A percentile compares a stretch with the other conserved stretches of the same genome.
Conservation (phyloP, 176 grass and related monocot species). For the Dendrocalamus sinicus region DNA sequence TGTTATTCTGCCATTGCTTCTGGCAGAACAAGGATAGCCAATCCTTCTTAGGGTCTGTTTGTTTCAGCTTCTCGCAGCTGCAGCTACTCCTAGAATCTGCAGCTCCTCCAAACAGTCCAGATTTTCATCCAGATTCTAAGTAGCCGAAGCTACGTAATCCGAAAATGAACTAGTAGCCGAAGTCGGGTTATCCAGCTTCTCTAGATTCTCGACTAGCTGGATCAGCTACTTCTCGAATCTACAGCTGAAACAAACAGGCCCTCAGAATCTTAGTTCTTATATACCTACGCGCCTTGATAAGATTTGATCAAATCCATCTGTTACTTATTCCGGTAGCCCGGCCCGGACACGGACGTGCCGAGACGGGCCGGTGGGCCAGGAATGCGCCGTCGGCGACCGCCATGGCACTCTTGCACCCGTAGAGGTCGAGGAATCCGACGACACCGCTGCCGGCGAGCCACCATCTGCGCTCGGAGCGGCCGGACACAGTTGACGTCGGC, state of each 20-base stretch:
- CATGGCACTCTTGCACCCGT: slow-evolving; percentile 75
- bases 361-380: slow-evolving; percentile 43
- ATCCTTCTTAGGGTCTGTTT: not conserved
- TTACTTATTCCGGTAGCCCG: slow-evolving; percentile 31
- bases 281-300: not conserved
- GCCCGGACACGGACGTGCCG: slow-evolving; percentile 15
- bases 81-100: no score
- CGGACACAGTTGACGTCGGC: not conserved
- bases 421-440: slow-evolving; percentile 58
- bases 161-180: no score
- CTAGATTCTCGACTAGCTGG: no score
- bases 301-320: not conserved
- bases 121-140: no score
- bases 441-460: not conserved
- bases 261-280: not conserved
- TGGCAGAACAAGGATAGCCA: not conserved
- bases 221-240: no score
- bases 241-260: no score
- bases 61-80: no score
- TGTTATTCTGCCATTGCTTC: not conserved
- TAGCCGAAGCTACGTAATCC: no score
- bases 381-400: slow-evolving; percentile 56
- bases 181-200: no score
- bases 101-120: no score
- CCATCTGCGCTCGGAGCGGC: slow-evolving; percentile 24